Base-by-base conservation (phyloP, 164 flowering plant genomes). In the Malania oleifera region DNA sequence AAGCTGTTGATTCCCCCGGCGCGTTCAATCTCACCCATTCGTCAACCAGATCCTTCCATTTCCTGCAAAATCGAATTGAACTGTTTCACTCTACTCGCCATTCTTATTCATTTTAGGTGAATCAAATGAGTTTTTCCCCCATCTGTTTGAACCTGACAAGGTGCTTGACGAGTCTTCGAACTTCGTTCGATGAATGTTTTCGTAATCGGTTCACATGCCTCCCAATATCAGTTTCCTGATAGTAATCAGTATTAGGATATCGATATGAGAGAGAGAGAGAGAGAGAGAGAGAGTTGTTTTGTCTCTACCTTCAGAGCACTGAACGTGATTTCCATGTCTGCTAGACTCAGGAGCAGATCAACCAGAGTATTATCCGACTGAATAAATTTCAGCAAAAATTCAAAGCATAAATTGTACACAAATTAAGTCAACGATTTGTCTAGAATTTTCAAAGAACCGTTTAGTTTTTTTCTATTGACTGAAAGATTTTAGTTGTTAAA, bases 121-220 rank as follows among this genome's bases (percentile, higher is more conserved):
- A n/a, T n/a, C n/a, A n/a, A n/a, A n/a, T n/a, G n/a, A n/a, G n/a
- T n/a, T n/a, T n/a, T n/a, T n/a, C n/a, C n/a, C n/a, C n/a, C n/a
- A n/a, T n/a, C n/a, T n/a, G 10, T 18, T 24, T 20, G 4, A 3
- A 47, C 52, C 52, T 47, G 24, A 47, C 52, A 9, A 47, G 52
- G n/a, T 47, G 52, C 28, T 47, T 47, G 23, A 47, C 52, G 13
- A 47, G 28, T 9, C 28, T 19, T 8, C 24, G 7, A 10, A 47
- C 28, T 47, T 47, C 52, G 24, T 9, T 47, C 24, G 52, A 47
- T 14, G 52, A 20, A 47, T 47, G 52, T 24, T 47, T 47, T 14
- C 52, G 52, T 24, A 47, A 47, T 19, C 52, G 52, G 28, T 47
- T 47, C 12, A 47, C 52, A 24, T 47, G 28, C 52, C 52, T 18